Conservation (phyloP, 2,329 filamentous ascomycete genomes). For the Alternaria rosae region DNA sequence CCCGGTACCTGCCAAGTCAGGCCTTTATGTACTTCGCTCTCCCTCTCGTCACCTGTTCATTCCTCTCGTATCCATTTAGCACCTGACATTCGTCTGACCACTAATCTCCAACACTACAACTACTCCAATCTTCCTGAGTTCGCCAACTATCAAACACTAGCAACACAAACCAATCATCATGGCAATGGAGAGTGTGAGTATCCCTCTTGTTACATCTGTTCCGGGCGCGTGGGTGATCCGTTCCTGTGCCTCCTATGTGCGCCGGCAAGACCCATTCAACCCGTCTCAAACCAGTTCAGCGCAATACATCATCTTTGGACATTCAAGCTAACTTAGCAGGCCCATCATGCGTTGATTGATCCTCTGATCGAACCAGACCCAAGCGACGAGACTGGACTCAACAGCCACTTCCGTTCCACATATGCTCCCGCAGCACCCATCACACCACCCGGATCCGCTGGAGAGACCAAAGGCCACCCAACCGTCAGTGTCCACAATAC, state of each 20-base stretch:
- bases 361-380: conserved; percentile 74
- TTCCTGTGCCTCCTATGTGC: not conserved
- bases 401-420: conserved; percentile 62
- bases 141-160: not conserved
- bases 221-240: not conserved
- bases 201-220: conserved; percentile 2
- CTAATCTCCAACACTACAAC: conserved; percentile 1
- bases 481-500: conserved; percentile 44
- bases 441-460: conserved; percentile 42
- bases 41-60: conserved; percentile 23
- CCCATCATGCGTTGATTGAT: conserved; percentile 71
- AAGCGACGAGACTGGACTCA: conserved; percentile 71
- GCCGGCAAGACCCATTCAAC: not conserved
- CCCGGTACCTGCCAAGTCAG: conserved; percentile 45
- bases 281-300: not conserved
- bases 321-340: conserved; percentile 54
- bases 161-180: conserved; percentile 5
- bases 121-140: not conserved
- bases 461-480: conserved; percentile 32
- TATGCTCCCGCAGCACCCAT: conserved; percentile 48
- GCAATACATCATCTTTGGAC: not conserved
- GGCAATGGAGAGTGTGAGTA: conserved; percentile 14
- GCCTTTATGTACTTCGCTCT: conserved; percentile 28
- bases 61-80: conserved; percentile 9
- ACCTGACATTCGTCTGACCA: conserved; percentile 3